Base-by-base conservation (phyloP, 306 rosid species). In the Abrus precatorius region DNA sequence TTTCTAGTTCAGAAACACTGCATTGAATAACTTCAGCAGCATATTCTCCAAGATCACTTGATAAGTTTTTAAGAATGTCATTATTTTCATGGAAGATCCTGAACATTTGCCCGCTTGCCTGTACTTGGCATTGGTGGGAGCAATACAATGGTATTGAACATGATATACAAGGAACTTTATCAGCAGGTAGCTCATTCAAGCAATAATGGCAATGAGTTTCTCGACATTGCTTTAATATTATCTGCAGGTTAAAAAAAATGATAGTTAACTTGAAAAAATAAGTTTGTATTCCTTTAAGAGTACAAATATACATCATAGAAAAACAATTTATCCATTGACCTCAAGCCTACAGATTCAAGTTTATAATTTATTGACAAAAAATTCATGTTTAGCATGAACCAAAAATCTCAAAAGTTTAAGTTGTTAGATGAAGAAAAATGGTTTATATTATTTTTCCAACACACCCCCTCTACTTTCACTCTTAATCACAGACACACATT, bases 121-220 rank as follows among this genome's bases (percentile, higher is more conserved):
- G 81, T 66, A 86, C 76, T 77, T 86, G 94, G 82, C 98, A 94
- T 57, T 53, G 79, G 77, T 75, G 81, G 70, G 98, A 92, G 84
- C 98, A 94, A 79, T 92, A 94, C 78, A 86, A 71, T 41, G 98
- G 92, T 83, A 87, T 87, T 44, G 97, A 90, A 83, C 98, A 94
- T 12, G 93, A 91, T 68, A 77, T 69, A 89, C 98, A 94, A 33
- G 98, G 91, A 77, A 94, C 92, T 73, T 76, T 87, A 86, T 94
- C 96, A 13, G 77, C 87, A 63, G 98, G 96, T 59, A 94, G 93
- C 77, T 94, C 96, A 85, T 92, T 89, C 86, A 94, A 79, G 87
- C 98, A 92, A 87, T 85, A 89, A 82, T 92, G 98, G 78, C 98
- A 94, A 89, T 91, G 96, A 57, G 93, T 92, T 80, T 91, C 97